Conservation (phyloP, 495 filamentous ascomycete genomes). For the Lasiosphaeria ovina region DNA sequence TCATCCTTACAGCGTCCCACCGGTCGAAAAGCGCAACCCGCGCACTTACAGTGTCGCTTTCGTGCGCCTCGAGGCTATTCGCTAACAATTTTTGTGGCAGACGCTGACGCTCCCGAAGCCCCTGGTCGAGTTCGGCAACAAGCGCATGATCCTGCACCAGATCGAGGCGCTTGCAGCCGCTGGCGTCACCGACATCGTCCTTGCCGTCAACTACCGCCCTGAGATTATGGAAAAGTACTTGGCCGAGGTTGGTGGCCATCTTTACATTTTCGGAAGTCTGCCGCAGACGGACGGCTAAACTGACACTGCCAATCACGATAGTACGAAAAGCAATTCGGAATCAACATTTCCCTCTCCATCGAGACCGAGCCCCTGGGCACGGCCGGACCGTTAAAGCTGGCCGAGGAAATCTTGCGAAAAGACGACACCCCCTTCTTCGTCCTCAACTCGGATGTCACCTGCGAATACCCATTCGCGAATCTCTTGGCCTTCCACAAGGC, state of each 20-base stretch:
- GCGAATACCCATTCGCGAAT: conserved; percentile 93
- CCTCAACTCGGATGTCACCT: conserved; percentile 97
- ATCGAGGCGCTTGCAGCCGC: conserved; percentile 92
- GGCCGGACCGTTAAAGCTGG: conserved; percentile 92
- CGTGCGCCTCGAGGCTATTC: background rate
- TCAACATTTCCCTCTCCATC: conserved; percentile 95
- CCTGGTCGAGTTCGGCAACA: conserved; percentile 96
- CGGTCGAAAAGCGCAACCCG: background rate
- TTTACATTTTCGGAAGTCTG: background rate
- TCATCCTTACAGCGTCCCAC: conserved; percentile 6
- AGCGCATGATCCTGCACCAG: conserved; percentile 98
- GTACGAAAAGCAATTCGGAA: conserved; percentile 89
- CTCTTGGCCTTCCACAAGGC: conserved; percentile 86
- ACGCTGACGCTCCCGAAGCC: conserved; percentile 97
- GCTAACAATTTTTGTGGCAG: conserved; percentile 45
- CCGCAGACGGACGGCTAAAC: conserved; percentile 10
- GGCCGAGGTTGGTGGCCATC: conserved; percentile 42
- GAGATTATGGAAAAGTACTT: conserved; percentile 82
- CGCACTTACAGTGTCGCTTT: background rate
- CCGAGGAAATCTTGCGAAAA: conserved; percentile 89
- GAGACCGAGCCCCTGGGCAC: conserved; percentile 95
- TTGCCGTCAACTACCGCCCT: conserved; percentile 97
- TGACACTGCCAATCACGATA: conserved; percentile 32
- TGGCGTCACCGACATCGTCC: conserved; percentile 95
- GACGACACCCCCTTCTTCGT: conserved; percentile 96